These are phyloP conservation scores for Meyerozyma smithsonii DNA, from an alignment of 1,139 yeast genomes.

Conservation along the genomic window DNA sequence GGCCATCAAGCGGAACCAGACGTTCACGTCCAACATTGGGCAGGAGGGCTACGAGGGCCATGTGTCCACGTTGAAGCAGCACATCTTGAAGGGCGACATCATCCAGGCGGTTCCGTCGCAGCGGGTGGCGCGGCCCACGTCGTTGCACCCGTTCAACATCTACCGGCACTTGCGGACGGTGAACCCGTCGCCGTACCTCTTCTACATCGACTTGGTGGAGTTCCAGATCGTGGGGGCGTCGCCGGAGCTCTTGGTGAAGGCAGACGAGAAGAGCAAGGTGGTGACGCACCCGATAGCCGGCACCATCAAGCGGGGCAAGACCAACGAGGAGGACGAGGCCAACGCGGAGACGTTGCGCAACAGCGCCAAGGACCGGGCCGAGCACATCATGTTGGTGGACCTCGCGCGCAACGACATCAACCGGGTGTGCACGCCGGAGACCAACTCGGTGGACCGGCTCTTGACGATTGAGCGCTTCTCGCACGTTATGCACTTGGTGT, in stretches of 20 bases:
- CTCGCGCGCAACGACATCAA: constrained; percentile 94
- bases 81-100: constrained; percentile 85
- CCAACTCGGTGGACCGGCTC: constrained; percentile 82
- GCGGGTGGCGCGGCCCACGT: constrained; percentile 90
- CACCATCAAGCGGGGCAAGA: constrained; percentile 83
- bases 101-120: constrained; percentile 98
- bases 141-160: constrained; percentile 92
- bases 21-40: constrained; percentile 83
- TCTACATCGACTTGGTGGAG: constrained; percentile 85
- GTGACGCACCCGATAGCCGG: constrained; percentile 98
- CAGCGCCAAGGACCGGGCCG: constrained; percentile 92
- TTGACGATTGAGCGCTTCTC: constrained; percentile 89
- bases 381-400: constrained; percentile 97
- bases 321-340: constrained; percentile 84
- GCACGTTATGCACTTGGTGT: constrained; percentile 96
- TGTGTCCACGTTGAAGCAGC: constrained; percentile 69
- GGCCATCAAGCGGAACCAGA: constrained; percentile 59
- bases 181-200: constrained; percentile 94
- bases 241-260: constrained; percentile 86
- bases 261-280: constrained; percentile 66
- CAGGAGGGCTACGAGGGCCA: constrained; percentile 87
- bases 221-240: constrained; percentile 97
- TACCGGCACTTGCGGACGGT: constrained; percentile 92
- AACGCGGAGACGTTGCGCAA: constrained; percentile 70
- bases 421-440: constrained; percentile 82